Evolutionary conservation across 2,329 filamentous ascomycete species (phyloP), one percentile per base, ranked within the genome.

Genomic region (Penicillium freii): DNA sequence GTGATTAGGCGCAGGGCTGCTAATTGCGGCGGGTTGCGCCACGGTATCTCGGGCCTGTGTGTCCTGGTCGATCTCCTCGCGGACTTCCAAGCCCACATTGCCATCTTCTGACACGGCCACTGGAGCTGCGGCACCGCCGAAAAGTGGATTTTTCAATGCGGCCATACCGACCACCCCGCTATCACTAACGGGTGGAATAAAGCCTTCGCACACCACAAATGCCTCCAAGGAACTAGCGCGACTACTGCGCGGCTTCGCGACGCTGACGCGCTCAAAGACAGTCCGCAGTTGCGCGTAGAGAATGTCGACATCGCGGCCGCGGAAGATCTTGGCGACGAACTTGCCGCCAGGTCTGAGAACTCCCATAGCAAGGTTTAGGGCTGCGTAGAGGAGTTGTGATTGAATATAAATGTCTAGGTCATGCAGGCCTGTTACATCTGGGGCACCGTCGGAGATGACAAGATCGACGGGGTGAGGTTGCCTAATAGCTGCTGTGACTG

Each of bases 381-480:
- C 94, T 0, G 93, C 91, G 75, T 95, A 97, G 49, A 99, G 87
- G 9, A 99, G 83, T 76, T 97, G 94, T 9, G 90, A 92, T 77
- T 99, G 94, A 19, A 99, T 90, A 76, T 99, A 99, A 66, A 97
- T 97, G 75, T 99, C 94, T 36, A 99, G 85, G 73, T 99, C 94
- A 74, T 99, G 94, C 1, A 99, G 82, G 21, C 94, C 94, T 0
- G 94, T 99, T 13, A 99, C 94, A 69, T 99, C 94, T 0, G 94
- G 94, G 0, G 94, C 94, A 52, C 94, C 94, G 68, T 99, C 94
- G 57, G 91, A 96, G 61, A 99, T 85, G 25, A 99, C 93, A 1
- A 99, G 84, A 71, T 99, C 94, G 15, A 97, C 93, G 0, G 89
- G 90, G 48, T 91, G 86, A 0, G 87, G 84, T 2, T 88, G 84